phyloP scores from a whole-genome alignment of 2,329 filamentous ascomycete species.

The Lizonia empirigonia region DNA sequence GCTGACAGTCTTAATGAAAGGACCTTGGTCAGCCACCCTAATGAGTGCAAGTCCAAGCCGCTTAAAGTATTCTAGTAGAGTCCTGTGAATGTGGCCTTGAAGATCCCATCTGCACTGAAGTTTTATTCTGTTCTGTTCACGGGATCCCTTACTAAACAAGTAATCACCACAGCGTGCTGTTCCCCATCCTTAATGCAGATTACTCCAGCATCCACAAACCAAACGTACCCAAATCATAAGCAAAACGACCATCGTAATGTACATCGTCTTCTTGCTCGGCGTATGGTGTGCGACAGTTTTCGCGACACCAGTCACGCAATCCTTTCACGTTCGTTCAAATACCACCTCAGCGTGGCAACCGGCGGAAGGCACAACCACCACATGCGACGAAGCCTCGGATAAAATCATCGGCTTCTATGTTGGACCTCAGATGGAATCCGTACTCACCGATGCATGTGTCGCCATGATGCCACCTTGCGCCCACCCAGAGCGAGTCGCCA shows the following conservation, averaged over 20 bases:
- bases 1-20: constrained; percentile 1
- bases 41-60: background rate
- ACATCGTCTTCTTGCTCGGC: constrained; percentile 20
- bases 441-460: constrained; percentile 35
- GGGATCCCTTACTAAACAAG: background rate
- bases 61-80: constrained; percentile 3
- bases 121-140: background rate
- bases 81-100: background rate
- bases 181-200: background rate
- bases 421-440: constrained; percentile 25
- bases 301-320: constrained; percentile 20
- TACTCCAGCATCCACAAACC: background rate
- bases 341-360: constrained; percentile 23
- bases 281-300: constrained; percentile 18
- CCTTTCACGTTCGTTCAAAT: constrained; percentile 1
- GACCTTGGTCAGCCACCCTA: background rate
- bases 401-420: constrained; percentile 29
- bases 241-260: constrained; percentile 18
- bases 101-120: background rate
- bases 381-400: constrained; percentile 28
- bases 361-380: constrained; percentile 17
- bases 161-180: background rate
- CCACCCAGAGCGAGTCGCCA: constrained; percentile 22
- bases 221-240: background rate
- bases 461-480: constrained; percentile 38